phyloP scores from a whole-genome alignment of 2,329 filamentous ascomycete species.

The Colletotrichum caudatum region DNA sequence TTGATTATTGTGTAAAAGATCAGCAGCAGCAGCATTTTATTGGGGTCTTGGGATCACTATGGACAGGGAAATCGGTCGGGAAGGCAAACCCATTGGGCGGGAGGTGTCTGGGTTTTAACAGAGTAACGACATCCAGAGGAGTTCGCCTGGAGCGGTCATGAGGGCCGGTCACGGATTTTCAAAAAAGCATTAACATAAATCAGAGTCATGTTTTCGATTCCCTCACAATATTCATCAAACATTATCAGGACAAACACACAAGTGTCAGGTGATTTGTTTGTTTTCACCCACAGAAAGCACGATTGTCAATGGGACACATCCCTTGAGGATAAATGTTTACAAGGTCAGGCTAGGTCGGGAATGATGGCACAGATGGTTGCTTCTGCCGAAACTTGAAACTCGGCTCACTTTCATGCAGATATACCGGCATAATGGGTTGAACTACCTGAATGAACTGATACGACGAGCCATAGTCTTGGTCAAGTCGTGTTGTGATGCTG shows the following conservation, averaged over 20 bases:
- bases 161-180: constrained; percentile 10
- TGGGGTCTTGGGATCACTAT: constrained; percentile 7
- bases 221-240: neutral
- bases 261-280: neutral
- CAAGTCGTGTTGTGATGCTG: neutral
- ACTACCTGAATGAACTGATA: neutral
- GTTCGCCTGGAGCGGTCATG: constrained; percentile 22
- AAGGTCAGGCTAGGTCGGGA: neutral
- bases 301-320: neutral
- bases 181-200: constrained; percentile 5
- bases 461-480: neutral
- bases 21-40: constrained; percentile 8
- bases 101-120: constrained; percentile 21
- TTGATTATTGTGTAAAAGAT: constrained; percentile 53
- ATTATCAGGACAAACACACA: neutral
- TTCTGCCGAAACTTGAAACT: neutral
- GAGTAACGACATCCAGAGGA: constrained; percentile 27
- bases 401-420: neutral
- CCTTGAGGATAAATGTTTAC: too few relatives aligned
- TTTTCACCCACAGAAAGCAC: neutral
- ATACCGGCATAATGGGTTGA: neutral
- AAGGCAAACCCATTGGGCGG: neutral
- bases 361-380: neutral
- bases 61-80: neutral
- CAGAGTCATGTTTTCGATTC: neutral